Percentiles rank a stretch among this genome's conserved stretches.
Conservation (phyloP, 1,139 yeast species). For the Pneumocystis carinii region DNA sequence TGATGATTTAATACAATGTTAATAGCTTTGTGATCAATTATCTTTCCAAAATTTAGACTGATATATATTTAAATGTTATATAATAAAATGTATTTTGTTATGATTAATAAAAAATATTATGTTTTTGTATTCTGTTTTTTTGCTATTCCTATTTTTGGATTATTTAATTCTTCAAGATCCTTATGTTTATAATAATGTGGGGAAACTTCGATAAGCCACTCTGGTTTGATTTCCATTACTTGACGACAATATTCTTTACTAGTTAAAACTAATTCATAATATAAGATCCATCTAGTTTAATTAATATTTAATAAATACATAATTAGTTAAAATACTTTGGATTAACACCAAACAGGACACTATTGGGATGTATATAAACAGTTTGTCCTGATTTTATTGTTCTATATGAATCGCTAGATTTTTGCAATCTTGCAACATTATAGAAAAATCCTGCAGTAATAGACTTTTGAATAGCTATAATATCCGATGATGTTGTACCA, state of each 20-base stretch:
- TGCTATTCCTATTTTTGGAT: neutral
- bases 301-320: neutral
- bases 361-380: slow-evolving; percentile 74
- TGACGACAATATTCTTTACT: slow-evolving; percentile 81
- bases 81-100: neutral
- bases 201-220: slow-evolving; percentile 50
- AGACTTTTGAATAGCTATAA: slow-evolving; percentile 43
- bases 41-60: neutral
- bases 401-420: slow-evolving; percentile 56
- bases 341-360: slow-evolving; percentile 41
- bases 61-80: neutral
- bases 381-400: slow-evolving; percentile 48
- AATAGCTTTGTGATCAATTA: neutral
- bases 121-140: neutral
- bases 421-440: slow-evolving; percentile 55
- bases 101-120: neutral
- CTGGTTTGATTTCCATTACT: slow-evolving; percentile 56
- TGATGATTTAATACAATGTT: neutral
- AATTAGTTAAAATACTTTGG: slow-evolving; percentile 26
- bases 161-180: slow-evolving; percentile 16
- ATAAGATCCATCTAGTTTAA: slow-evolving; percentile 39
- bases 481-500: slow-evolving; percentile 17
- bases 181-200: slow-evolving; percentile 37
- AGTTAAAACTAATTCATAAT: slow-evolving; percentile 75
- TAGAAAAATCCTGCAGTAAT: slow-evolving; percentile 73